Percentiles rank a stretch among this genome's conserved stretches.
Conservation (phyloP, 495 filamentous ascomycete genomes). For the Xylaria castorea region DNA sequence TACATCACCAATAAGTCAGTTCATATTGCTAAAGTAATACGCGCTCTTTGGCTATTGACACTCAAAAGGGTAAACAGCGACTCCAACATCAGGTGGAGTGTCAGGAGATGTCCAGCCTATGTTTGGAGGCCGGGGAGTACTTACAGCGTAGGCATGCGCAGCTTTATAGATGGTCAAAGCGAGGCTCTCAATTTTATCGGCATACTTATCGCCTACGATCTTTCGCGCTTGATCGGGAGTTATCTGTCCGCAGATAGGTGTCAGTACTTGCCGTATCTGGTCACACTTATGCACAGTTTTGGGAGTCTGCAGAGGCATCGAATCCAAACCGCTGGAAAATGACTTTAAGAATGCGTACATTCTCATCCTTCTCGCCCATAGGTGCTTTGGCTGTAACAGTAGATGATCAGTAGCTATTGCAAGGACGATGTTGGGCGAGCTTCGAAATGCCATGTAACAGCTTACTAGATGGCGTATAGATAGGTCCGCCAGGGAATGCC, state of each 20-base stretch:
- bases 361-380: slow-evolving; percentile 83
- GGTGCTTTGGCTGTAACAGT: slow-evolving; percentile 86
- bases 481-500: slow-evolving; percentile 69
- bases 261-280: background rate
- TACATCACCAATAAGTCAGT: slow-evolving; percentile 8
- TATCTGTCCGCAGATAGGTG: slow-evolving; percentile 53
- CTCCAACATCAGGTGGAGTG: background rate
- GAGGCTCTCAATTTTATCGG: slow-evolving; percentile 74
- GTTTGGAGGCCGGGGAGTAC: slow-evolving; percentile 43
- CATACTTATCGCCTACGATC: slow-evolving; percentile 77
- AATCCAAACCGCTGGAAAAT: background rate
- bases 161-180: slow-evolving; percentile 75
- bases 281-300: background rate
- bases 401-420: background rate
- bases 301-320: background rate
- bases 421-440: background rate
- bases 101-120: background rate
- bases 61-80: background rate
- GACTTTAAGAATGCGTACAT: slow-evolving; percentile 43
- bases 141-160: slow-evolving; percentile 74
- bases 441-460: background rate
- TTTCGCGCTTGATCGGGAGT: slow-evolving; percentile 65
- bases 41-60: background rate
- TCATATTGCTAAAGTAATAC: background rate
- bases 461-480: slow-evolving; percentile 67